Evolutionary conservation across 2,329 filamentous ascomycete genomes (phyloP).

Genomic region (Colletotrichum musae): DNA sequence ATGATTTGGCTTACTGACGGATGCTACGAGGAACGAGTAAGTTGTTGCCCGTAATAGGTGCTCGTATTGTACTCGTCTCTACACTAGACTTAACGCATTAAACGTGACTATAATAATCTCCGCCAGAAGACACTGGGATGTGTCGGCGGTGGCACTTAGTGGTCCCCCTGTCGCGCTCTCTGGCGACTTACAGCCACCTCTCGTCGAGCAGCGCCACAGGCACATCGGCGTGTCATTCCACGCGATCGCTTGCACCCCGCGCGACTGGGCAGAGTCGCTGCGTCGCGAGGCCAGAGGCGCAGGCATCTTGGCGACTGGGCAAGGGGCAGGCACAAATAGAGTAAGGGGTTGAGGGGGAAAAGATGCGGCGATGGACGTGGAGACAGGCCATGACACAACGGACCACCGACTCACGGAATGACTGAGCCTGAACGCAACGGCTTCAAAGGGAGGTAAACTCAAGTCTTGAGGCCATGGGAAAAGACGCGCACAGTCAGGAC

Average conservation of each 20-base stretch:
- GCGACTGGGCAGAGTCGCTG: neutral
- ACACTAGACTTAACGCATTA: neutral
- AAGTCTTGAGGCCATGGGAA: no score
- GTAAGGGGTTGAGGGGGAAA: neutral
- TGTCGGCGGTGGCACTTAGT: slow-evolving; percentile 17
- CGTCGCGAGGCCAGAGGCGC: neutral
- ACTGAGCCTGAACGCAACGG: no score
- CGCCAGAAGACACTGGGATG: slow-evolving; percentile 28
- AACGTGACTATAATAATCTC: slow-evolving; percentile 18
- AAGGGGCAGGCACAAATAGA: slow-evolving; percentile 29
- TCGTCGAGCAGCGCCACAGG: neutral
- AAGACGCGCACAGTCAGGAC: neutral
- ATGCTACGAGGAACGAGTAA: no score
- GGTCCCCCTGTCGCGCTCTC: neutral
- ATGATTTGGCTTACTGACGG: no score
- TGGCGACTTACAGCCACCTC: slow-evolving; percentile 10
- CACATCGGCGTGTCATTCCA: slow-evolving; percentile 4
- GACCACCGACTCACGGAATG: neutral
- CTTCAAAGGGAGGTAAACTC: no score
- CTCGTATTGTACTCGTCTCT: neutral
- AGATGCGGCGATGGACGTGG: neutral
- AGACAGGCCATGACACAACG: slow-evolving; percentile 2
- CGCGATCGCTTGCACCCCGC: neutral
- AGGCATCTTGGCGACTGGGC: slow-evolving; percentile 20
- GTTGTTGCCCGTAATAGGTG: neutral